These are phyloP conservation scores for Rhizoclosmatium globosum DNA, from an alignment of 192 early-diverging fungal species.

Conservation along the genomic window DNA sequence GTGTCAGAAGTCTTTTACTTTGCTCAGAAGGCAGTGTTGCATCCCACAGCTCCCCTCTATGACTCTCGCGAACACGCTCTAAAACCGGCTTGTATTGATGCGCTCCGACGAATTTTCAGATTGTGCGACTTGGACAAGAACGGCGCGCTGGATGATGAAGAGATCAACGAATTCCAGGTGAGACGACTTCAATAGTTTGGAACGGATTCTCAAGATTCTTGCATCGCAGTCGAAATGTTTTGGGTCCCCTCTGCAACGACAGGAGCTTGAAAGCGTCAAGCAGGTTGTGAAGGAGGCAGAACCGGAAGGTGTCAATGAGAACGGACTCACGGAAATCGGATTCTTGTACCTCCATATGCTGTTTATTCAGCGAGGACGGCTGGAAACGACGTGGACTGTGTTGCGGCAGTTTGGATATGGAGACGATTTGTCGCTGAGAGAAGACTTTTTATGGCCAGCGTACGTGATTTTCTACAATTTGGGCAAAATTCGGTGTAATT, in stretches of 20 bases:
- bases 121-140: conserved; percentile 97
- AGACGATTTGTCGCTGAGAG: conserved; percentile 89
- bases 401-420: conserved; percentile 96
- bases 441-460: conserved; percentile 89
- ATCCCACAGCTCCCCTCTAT: conserved; percentile 96
- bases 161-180: conserved; percentile 97
- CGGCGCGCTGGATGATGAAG: conserved; percentile 87
- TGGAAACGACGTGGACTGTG: conserved; percentile 99
- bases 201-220: not conserved
- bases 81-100: conserved; percentile 90
- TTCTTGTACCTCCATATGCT: conserved; percentile 95
- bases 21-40: conserved; percentile 98
- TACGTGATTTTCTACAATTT: conserved; percentile 25
- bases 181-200: not conserved
- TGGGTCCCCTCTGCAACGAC: conserved; percentile 91
- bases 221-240: conserved; percentile 86
- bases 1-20: conserved; percentile 99
- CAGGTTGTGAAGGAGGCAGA: conserved; percentile 91
- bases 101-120: conserved; percentile 92
- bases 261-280: conserved; percentile 97
- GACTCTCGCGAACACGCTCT: conserved; percentile 92
- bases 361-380: conserved; percentile 95
- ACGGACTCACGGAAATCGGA: conserved; percentile 90
- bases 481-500: not conserved
- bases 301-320: conserved; percentile 83